Evolutionary conservation across 352 stramenopile genomes (phyloP).

Genomic region (Phytopythium kandeliae): DNA sequence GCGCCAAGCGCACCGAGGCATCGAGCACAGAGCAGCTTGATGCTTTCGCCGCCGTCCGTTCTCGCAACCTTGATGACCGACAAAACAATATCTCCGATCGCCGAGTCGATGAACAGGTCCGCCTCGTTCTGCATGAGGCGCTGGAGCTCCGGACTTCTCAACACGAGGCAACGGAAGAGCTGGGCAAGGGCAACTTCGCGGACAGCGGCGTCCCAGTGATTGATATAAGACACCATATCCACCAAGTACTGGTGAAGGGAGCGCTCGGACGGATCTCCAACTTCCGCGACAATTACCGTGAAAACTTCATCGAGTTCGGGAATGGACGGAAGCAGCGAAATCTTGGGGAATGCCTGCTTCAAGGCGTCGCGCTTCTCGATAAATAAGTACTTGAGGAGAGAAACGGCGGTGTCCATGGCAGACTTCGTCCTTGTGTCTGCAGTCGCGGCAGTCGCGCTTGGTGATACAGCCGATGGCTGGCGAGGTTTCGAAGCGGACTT

Average conservation of each 20-base stretch:
- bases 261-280: slow-evolving; percentile 46
- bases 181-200: slow-evolving; percentile 73
- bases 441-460: background rate
- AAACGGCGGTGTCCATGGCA: slow-evolving; percentile 20
- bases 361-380: slow-evolving; percentile 59
- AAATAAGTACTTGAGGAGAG: slow-evolving; percentile 65
- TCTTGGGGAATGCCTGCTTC: slow-evolving; percentile 54
- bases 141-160: slow-evolving; percentile 53
- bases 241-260: slow-evolving; percentile 46
- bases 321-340: slow-evolving; percentile 62
- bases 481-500: background rate
- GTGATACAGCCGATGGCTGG: background rate
- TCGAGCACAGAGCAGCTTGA: slow-evolving; percentile 68
- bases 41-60: slow-evolving; percentile 52
- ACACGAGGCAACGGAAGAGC: slow-evolving; percentile 56
- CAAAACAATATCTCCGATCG: slow-evolving; percentile 50
- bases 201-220: slow-evolving; percentile 74
- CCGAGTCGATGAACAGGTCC: slow-evolving; percentile 55
- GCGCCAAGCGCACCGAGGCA: slow-evolving; percentile 74
- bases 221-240: slow-evolving; percentile 55
- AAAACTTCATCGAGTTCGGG: slow-evolving; percentile 67
- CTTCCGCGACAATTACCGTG: slow-evolving; percentile 39
- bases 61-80: slow-evolving; percentile 64
- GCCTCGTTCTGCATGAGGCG: slow-evolving; percentile 66
- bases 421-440: background rate